phyloP scores from a whole-genome alignment of 2,329 filamentous ascomycete species.

The Ampelomyces quisqualis region DNA sequence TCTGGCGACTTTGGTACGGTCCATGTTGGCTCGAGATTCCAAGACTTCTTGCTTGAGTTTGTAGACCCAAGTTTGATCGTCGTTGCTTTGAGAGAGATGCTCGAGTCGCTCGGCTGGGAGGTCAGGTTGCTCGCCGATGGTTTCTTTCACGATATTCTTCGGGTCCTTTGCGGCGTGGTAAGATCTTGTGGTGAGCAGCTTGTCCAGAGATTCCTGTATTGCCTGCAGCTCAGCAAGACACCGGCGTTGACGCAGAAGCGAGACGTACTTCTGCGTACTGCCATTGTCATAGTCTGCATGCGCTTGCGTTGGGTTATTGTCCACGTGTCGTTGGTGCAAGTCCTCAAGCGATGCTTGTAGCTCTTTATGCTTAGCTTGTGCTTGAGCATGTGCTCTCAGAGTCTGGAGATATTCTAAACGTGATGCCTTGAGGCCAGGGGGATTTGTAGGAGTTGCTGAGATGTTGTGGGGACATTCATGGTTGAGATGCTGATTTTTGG shows the following conservation, averaged over 20 bases:
- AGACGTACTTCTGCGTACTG: slow-evolving; percentile 42
- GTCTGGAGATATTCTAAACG: slow-evolving; percentile 51
- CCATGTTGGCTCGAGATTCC: slow-evolving; percentile 36
- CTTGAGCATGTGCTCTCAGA: slow-evolving; percentile 46
- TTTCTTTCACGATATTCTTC: slow-evolving; percentile 27
- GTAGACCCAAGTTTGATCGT: slow-evolving; percentile 32
- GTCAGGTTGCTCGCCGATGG: slow-evolving; percentile 41
- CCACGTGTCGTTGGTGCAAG: slow-evolving; percentile 25
- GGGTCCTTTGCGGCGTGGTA: slow-evolving; percentile 30
- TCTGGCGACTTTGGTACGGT: slow-evolving; percentile 29
- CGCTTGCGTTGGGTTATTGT: slow-evolving; percentile 32
- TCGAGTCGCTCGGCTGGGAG: slow-evolving; percentile 39
- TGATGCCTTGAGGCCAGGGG: slow-evolving; percentile 45
- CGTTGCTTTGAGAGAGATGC: slow-evolving; percentile 18
- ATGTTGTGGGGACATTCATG: slow-evolving; percentile 32
- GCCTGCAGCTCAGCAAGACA: slow-evolving; percentile 50
- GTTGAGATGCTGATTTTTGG: slow-evolving; percentile 36
- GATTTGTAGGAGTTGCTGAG: slow-evolving; percentile 26
- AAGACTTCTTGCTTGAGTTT: slow-evolving; percentile 45
- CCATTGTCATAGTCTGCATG: slow-evolving; percentile 35
- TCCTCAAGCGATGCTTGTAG: slow-evolving; percentile 36
- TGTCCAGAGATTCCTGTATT: slow-evolving; percentile 49
- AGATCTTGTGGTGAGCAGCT: slow-evolving; percentile 40
- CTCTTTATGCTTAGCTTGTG: slow-evolving; percentile 43
- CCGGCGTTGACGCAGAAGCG: slow-evolving; percentile 49